phyloP scores from a whole-genome alignment of 176 grass and related monocot species.

The Echinochloa phyllopogon region DNA sequence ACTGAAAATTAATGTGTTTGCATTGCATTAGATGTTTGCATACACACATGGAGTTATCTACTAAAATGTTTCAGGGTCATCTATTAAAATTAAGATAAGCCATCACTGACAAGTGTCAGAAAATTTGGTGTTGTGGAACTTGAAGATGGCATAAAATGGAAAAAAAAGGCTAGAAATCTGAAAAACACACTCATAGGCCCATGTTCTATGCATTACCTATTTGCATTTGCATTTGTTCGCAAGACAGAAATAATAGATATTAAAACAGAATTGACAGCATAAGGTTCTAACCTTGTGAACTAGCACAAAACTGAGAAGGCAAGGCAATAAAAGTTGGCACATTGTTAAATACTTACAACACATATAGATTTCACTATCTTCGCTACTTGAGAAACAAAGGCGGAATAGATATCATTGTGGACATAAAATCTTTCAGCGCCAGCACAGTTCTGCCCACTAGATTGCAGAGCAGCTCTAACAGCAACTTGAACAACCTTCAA shows the following conservation, averaged over 20 bases:
- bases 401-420: conserved; percentile 78
- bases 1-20: not conserved
- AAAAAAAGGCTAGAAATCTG: not conserved
- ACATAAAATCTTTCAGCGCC: conserved; percentile 99
- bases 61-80: not conserved
- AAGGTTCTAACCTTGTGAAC: not conserved
- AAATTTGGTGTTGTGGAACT: not conserved
- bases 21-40: not conserved
- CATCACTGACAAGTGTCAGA: conserved; percentile 11
- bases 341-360: conserved; percentile 75
- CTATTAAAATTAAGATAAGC: conserved; percentile 13
- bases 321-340: conserved; percentile 21
- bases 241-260: not conserved
- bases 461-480: conserved; percentile 91
- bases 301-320: conserved; percentile 18
- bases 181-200: conserved; percentile 23
- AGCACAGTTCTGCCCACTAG: conserved; percentile 96
- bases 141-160: conserved; percentile 20
- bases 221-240: conserved; percentile 14
- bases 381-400: conserved; percentile 80
- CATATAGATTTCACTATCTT: conserved; percentile 93
- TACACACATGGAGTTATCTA: conserved; percentile 20
- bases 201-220: not conserved
- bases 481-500: conserved; percentile 97
- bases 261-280: conserved; percentile 25